phyloP scores from a whole-genome alignment of 257 asterid genomes.

The Penstemon eatonii region DNA sequence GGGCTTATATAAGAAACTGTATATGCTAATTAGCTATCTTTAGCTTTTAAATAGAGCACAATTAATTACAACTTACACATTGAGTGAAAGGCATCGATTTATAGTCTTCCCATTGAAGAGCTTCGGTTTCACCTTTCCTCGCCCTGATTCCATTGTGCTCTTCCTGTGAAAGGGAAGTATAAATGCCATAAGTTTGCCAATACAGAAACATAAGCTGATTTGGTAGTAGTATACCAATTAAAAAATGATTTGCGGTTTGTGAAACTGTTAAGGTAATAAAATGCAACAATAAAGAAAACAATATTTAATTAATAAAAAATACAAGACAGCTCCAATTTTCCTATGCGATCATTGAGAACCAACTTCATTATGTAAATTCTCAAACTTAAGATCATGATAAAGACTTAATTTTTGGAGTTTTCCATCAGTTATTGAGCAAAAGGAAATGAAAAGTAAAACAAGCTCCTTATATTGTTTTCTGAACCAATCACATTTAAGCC shows the following conservation, averaged over 20 bases:
- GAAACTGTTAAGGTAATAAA: background rate
- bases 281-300: background rate
- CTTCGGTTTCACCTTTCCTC: conserved; percentile 49
- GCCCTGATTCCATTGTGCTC: conserved; percentile 85
- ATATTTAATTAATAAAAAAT: background rate
- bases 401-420: no score
- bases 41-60: background rate
- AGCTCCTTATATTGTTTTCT: no score
- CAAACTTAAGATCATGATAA: no score
- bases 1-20: background rate
- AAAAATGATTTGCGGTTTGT: no score
- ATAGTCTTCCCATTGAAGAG: conserved; percentile 85
- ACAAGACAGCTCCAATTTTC: no score
- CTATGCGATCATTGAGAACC: no score
- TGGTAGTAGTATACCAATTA: no score
- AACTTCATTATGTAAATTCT: no score
- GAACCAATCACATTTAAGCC: no score
- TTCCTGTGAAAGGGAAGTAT: conserved; percentile 43
- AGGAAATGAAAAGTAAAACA: no score
- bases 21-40: background rate
- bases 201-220: background rate
- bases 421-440: no score
- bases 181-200: background rate
- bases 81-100: conserved; percentile 95
- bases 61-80: conserved; percentile 59